Conservation (phyloP, 2,329 filamentous ascomycete genomes). For the Pseudopyrenochaeta lycopersici region DNA sequence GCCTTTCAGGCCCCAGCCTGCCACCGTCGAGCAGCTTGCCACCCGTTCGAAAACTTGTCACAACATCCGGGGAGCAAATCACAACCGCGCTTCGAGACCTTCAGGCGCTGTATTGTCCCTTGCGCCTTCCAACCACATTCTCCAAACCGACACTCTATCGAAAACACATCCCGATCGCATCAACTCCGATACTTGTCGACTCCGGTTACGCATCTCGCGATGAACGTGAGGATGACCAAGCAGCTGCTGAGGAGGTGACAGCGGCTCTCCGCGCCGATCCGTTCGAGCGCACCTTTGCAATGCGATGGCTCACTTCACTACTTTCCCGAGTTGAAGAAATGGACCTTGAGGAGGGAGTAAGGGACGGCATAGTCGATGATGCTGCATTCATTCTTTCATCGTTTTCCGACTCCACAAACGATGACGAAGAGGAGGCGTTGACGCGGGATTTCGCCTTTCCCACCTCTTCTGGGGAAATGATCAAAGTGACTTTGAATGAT, state of each 20-base stretch:
- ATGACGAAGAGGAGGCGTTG: slow-evolving; percentile 37
- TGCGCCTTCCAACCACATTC: slow-evolving; percentile 37
- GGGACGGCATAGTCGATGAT: slow-evolving; percentile 36
- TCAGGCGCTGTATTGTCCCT: slow-evolving; percentile 43
- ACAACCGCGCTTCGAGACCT: slow-evolving; percentile 35
- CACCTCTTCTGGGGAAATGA: slow-evolving; percentile 5
- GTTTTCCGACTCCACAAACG: slow-evolving; percentile 33
- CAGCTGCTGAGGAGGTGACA: slow-evolving; percentile 31
- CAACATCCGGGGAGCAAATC: slow-evolving; percentile 33
- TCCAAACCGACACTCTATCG: slow-evolving; percentile 16
- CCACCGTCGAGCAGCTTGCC: slow-evolving; percentile 46
- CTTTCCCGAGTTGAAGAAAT: slow-evolving; percentile 42
- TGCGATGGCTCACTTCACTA: slow-evolving; percentile 45
- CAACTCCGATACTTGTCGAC: slow-evolving; percentile 36
- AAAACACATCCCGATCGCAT: slow-evolving; percentile 21
- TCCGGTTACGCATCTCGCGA: slow-evolving; percentile 49
- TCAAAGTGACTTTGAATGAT: slow-evolving; percentile 45
- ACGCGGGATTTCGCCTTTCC: slow-evolving; percentile 44
- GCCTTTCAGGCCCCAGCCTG: slow-evolving; percentile 32
- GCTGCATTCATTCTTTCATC: slow-evolving; percentile 45
- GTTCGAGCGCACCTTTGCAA: slow-evolving; percentile 42
- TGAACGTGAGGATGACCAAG: slow-evolving; percentile 25
- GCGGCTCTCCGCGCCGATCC: slow-evolving; percentile 41
- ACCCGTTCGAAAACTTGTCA: slow-evolving; percentile 32
- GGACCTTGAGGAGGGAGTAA: slow-evolving; percentile 31